These are phyloP conservation scores for Pancytospora philotis DNA, from an alignment of 371 early-diverging fungal species.

Conservation along the genomic window DNA sequence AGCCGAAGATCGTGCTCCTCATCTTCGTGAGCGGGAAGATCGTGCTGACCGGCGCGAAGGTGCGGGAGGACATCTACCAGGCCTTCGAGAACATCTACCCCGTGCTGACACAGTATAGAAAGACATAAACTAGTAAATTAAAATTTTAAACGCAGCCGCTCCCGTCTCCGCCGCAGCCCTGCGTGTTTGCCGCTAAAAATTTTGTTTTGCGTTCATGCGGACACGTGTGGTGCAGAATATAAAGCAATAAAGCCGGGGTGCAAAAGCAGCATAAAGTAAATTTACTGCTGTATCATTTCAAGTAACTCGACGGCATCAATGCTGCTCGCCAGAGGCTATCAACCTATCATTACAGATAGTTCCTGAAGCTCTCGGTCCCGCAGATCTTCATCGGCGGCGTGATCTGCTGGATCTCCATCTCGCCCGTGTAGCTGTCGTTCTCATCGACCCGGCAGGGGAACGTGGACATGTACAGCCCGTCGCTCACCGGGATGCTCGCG, in stretches of 20 bases:
- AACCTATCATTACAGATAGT: too few relatives aligned
- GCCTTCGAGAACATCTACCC: slow-evolving; percentile 99
- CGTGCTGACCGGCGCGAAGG: slow-evolving; percentile 98
- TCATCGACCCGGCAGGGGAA: slow-evolving; percentile 21
- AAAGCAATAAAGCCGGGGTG: too few relatives aligned
- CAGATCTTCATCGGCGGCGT: neutral
- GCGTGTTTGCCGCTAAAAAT: too few relatives aligned
- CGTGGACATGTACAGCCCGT: slow-evolving; percentile 7
- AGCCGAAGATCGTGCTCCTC: slow-evolving; percentile 95
- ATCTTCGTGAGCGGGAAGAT: slow-evolving; percentile 99
- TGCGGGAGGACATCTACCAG: slow-evolving; percentile 92
- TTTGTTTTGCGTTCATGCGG: too few relatives aligned
- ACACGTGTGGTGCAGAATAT: too few relatives aligned
- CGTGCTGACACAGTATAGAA: slow-evolving; percentile 64
- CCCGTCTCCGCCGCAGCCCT: too few relatives aligned
- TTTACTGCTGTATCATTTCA: neutral
- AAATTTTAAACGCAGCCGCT: too few relatives aligned
- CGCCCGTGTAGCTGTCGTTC: slow-evolving; percentile 25
- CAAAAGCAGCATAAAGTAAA: neutral
- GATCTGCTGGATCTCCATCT: neutral
- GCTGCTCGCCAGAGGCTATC: too few relatives aligned
- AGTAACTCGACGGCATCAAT: neutral
- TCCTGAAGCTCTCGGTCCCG: too few relatives aligned
- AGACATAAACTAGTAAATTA: slow-evolving; percentile 41
- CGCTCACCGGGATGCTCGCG: neutral